Evolutionary conservation across 345 rosid species (phyloP).

Genomic region (Firmiana major): DNA sequence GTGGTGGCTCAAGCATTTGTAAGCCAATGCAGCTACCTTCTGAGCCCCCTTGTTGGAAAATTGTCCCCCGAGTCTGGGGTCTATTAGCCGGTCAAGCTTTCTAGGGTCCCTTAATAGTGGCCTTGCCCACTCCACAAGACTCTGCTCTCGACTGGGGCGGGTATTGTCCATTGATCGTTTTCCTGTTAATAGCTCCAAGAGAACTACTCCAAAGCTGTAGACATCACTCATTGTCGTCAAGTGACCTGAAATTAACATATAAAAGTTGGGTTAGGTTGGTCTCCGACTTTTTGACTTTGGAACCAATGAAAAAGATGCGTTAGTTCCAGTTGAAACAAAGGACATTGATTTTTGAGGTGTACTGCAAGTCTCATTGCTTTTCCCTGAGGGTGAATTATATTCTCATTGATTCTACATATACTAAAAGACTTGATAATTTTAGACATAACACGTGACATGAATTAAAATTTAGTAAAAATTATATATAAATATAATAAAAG

Average conservation of each 20-base stretch:
- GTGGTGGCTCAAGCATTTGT: conserved; percentile 57
- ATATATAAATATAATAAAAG: no score
- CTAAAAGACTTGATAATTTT: no score
- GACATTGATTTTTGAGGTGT: background rate
- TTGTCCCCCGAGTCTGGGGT: conserved; percentile 60
- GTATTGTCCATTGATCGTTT: conserved; percentile 51
- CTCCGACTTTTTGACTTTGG: background rate
- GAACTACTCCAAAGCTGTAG: conserved; percentile 72
- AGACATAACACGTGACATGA: no score
- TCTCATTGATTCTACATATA: no score
- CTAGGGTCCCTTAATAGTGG: conserved; percentile 49
- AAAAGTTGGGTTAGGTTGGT: background rate
- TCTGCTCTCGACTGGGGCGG: conserved; percentile 45
- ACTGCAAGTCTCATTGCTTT: background rate
- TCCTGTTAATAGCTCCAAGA: conserved; percentile 62
- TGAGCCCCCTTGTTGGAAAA: conserved; percentile 51
- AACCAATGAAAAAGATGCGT: background rate
- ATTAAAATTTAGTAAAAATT: no score
- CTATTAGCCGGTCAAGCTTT: conserved; percentile 52
- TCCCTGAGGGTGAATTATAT: background rate
- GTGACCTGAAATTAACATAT: conserved; percentile 50
- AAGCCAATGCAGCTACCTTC: conserved; percentile 49
- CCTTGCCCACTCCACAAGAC: conserved; percentile 64
- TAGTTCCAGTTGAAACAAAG: background rate
- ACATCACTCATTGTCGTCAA: conserved; percentile 71